Conservation (phyloP, 331 rosid genomes). For the Malus hybrid region DNA sequence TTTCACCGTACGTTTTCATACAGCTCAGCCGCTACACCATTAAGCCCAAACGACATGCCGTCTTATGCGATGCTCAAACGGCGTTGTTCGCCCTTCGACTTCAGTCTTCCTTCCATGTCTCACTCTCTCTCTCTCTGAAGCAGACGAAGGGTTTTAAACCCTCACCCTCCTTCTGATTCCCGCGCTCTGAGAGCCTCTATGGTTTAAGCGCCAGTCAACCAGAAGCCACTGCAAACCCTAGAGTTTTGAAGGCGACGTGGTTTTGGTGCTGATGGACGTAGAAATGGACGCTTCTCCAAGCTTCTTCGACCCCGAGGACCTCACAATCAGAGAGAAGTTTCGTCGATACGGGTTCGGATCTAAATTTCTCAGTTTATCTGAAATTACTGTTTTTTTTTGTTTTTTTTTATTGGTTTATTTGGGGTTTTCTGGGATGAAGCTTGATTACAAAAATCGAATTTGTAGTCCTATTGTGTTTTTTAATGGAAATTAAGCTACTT, state of each 20-base stretch:
- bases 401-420: neutral
- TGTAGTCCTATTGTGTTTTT: neutral
- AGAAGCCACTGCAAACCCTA: neutral
- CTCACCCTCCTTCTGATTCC: conserved; percentile 10
- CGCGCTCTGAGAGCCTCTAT: conserved; percentile 25
- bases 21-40: too few species aligned
- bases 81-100: neutral
- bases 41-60: too few species aligned
- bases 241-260: neutral
- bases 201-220: conserved; percentile 23
- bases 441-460: neutral
- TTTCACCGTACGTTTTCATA: too few species aligned
- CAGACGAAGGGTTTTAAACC: neutral
- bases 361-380: neutral
- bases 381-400: neutral
- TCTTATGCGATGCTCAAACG: too few species aligned
- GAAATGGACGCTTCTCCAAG: conserved; percentile 54
- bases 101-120: neutral
- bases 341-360: conserved; percentile 63
- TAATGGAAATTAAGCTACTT: neutral
- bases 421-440: neutral
- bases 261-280: conserved; percentile 27
- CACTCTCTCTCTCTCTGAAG: neutral
- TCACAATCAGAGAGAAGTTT: conserved; percentile 42
- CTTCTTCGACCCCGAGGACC: conserved; percentile 61